phyloP scores from a whole-genome alignment of 2,329 filamentous ascomycete species.

The Phyllosticta paracitricarpa region DNA sequence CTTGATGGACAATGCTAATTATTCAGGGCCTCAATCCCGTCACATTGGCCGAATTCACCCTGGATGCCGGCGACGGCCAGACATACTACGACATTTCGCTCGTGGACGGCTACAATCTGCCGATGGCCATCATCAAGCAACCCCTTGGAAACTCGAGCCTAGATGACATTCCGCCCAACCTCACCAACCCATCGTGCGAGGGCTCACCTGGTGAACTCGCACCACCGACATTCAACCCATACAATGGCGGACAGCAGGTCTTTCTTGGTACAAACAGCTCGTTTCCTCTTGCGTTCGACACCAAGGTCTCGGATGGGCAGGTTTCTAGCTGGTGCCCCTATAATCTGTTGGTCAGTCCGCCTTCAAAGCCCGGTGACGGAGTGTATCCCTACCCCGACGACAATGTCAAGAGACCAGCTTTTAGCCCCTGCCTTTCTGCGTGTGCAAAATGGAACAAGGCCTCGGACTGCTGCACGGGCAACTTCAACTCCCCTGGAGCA shows the following conservation, averaged over 20 bases:
- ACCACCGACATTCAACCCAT: constrained; percentile 35
- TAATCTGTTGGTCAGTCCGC: constrained; percentile 60
- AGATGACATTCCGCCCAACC: constrained; percentile 57
- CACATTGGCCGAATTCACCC: constrained; percentile 72
- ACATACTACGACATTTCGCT: constrained; percentile 79
- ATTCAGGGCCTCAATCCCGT: constrained; percentile 60
- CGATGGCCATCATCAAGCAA: constrained; percentile 47
- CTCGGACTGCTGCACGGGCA: constrained; percentile 65
- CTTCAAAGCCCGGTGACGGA: constrained; percentile 60
- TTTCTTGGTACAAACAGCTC: constrained; percentile 53
- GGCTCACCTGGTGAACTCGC: constrained; percentile 55
- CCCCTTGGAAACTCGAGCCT: constrained; percentile 50
- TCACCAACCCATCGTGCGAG: constrained; percentile 68
- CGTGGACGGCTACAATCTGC: constrained; percentile 77
- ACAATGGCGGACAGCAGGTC: constrained; percentile 37
- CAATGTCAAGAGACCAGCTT: constrained; percentile 57
- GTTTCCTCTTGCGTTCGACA: constrained; percentile 59
- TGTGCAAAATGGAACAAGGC: constrained; percentile 60
- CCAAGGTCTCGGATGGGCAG: constrained; percentile 44
- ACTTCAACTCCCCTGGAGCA: constrained; percentile 50
- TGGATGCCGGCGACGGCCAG: constrained; percentile 56
- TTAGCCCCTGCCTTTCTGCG: constrained; percentile 69
- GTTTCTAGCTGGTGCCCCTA: constrained; percentile 69
- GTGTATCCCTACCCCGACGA: constrained; percentile 75
- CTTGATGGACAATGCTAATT: background rate